Conservation (phyloP, 768 basidiomycete species). For the Boletus insuetus region DNA sequence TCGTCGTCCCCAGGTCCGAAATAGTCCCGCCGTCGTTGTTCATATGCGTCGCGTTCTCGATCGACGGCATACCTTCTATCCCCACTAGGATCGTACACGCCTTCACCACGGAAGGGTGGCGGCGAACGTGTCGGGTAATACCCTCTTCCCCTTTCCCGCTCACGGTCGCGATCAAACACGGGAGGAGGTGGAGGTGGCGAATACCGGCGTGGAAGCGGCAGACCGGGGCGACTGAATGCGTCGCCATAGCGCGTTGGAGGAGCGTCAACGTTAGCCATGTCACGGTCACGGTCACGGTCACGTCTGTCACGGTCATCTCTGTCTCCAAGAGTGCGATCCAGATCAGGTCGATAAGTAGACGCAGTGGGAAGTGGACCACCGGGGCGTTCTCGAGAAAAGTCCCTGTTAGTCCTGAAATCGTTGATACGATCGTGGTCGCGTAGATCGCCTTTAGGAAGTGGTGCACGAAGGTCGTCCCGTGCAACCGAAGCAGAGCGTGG, state of each 20-base stretch:
- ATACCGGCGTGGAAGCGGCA: slow-evolving; percentile 13
- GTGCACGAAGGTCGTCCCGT: slow-evolving; percentile 36
- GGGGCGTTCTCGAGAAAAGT: slow-evolving; percentile 37
- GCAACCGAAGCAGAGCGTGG: slow-evolving; percentile 24
- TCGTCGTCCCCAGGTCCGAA: slow-evolving; percentile 40
- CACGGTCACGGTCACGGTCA: slow-evolving; percentile 41
- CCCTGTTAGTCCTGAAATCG: slow-evolving; percentile 30
- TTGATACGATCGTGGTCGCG: slow-evolving; percentile 27
- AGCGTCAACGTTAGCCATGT: slow-evolving; percentile 34
- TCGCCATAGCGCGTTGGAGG: slow-evolving; percentile 37
- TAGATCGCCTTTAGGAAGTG: slow-evolving; percentile 27
- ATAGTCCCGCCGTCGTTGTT: slow-evolving; percentile 29
- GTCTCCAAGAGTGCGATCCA: slow-evolving; percentile 34
- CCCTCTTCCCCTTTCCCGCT: slow-evolving; percentile 25
- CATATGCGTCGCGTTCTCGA: slow-evolving; percentile 33
- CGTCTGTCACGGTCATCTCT: slow-evolving; percentile 34
- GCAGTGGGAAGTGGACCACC: slow-evolving; percentile 4
- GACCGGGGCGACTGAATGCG: slow-evolving; percentile 20
- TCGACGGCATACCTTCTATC: slow-evolving; percentile 33
- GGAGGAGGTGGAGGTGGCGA: slow-evolving; percentile 33
- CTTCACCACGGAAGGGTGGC: slow-evolving; percentile 23
- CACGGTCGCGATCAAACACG: slow-evolving; percentile 34
- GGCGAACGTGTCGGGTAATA: slow-evolving; percentile 34
- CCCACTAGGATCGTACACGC: slow-evolving; percentile 32
- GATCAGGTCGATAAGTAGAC: slow-evolving; percentile 39